phyloP scores from a whole-genome alignment of 345 rosid genomes.

The Combretum micranthum region DNA sequence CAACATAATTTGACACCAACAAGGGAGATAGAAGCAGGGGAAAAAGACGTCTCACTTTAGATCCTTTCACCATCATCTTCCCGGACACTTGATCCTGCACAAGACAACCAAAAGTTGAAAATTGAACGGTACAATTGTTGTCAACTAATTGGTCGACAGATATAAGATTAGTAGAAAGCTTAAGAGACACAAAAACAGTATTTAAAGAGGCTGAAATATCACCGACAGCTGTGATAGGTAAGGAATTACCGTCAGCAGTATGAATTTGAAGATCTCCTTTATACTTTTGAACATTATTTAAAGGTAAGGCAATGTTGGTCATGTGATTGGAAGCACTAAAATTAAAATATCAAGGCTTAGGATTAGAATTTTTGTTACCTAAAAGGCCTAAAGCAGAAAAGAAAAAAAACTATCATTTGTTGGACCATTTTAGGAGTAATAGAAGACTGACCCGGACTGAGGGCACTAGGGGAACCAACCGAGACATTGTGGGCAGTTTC shows the following conservation, averaged over 20 bases:
- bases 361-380: not conserved
- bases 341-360: too few species aligned
- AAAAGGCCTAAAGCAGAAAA: conserved; percentile 5
- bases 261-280: too few species aligned
- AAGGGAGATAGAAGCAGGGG: not conserved
- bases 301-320: too few species aligned
- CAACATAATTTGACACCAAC: not conserved
- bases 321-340: too few species aligned
- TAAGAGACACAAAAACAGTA: too few species aligned
- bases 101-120: too few species aligned
- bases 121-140: conserved; percentile 2
- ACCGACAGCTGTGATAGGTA: too few species aligned
- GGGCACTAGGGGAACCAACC: not conserved
- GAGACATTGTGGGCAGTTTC: not conserved
- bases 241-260: too few species aligned
- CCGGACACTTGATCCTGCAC: too few species aligned
- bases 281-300: too few species aligned
- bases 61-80: too few species aligned
- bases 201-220: too few species aligned
- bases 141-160: conserved; percentile 1
- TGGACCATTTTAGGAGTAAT: conserved; percentile 6
- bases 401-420: conserved; percentile 5
- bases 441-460: not conserved
- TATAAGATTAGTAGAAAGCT: conserved; percentile 6
- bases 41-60: conserved; percentile 1